A percentile compares a stretch with the other conserved stretches of the same genome.
Evolutionary conservation across 1,284 basidiomycete genomes (phyloP).

Genomic region (Sporisorium reilianum): DNA sequence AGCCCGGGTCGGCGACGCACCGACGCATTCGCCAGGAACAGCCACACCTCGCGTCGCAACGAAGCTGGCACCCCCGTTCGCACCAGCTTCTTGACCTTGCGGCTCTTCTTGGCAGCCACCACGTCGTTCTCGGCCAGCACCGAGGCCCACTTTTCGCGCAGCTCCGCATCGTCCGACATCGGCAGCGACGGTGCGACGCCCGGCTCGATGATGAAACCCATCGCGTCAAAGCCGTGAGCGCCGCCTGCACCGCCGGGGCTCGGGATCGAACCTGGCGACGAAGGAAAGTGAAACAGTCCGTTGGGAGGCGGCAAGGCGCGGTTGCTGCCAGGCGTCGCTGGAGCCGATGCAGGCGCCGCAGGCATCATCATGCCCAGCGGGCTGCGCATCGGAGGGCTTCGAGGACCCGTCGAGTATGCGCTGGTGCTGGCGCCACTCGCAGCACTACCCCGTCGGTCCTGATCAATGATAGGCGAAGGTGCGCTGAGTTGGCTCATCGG

Average conservation of each 20-base stretch:
- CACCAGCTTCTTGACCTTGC: constrained; percentile 84
- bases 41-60: constrained; percentile 65
- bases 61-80: constrained; percentile 79
- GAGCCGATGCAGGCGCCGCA: constrained; percentile 17
- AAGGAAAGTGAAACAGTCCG: constrained; percentile 14
- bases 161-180: constrained; percentile 76
- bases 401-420: constrained; percentile 27
- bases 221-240: constrained; percentile 38
- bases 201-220: constrained; percentile 56
- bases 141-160: constrained; percentile 81
- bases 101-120: constrained; percentile 79
- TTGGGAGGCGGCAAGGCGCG: constrained; percentile 6
- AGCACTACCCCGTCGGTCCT: constrained; percentile 22
- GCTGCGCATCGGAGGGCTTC: constrained; percentile 37
- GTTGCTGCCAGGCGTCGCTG: constrained; percentile 19
- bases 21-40: constrained; percentile 60
- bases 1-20: constrained; percentile 59
- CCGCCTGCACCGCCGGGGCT: constrained; percentile 16
- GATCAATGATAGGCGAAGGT: constrained; percentile 27
- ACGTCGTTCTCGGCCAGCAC: constrained; percentile 77
- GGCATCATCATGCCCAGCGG: constrained; percentile 28
- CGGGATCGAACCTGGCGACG: constrained; percentile 22
- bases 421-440: constrained; percentile 36
- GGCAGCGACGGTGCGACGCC: constrained; percentile 26
- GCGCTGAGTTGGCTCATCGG: constrained; percentile 41